Evolutionary conservation across 2,329 filamentous ascomycete species (phyloP).

Genomic region (Rachicladosporium sp.): DNA sequence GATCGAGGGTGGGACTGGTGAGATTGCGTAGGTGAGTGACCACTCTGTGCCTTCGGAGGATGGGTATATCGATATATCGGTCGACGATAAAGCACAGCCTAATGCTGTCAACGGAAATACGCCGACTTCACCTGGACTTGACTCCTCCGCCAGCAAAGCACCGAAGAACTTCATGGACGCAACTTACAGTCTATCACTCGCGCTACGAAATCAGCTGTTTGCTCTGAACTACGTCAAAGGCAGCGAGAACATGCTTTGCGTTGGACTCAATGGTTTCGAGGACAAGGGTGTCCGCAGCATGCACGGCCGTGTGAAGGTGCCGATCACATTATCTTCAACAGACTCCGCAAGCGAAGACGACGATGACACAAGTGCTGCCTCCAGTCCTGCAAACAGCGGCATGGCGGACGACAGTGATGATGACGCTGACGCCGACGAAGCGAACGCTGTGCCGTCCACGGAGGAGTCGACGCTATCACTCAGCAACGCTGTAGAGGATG

Average conservation of each 20-base stretch:
- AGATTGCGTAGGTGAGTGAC: conserved; percentile 51
- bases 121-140: too few relatives aligned
- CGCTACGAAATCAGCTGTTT: conserved; percentile 58
- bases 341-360: conserved; percentile 16
- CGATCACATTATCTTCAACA: conserved; percentile 13
- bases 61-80: conserved; percentile 78
- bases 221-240: conserved; percentile 54
- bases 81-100: conserved; percentile 45
- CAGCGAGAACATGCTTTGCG: conserved; percentile 46
- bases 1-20: conserved; percentile 39
- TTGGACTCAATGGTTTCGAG: conserved; percentile 29
- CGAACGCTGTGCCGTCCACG: background rate
- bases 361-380: conserved; percentile 9
- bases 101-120: background rate
- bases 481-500: conserved; percentile 2
- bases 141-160: conserved; percentile 22
- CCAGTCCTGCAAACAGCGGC: conserved; percentile 8
- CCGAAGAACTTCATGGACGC: conserved; percentile 16
- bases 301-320: conserved; percentile 17
- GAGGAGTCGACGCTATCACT: conserved; percentile 1
- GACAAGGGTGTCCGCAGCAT: conserved; percentile 14
- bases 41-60: conserved; percentile 80
- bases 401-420: conserved; percentile 15
- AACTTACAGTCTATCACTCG: conserved; percentile 41
- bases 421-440: conserved; percentile 12